Percentiles rank a stretch among this genome's conserved stretches.
These are phyloP conservation scores for Termitomyces sp. DNA, from an alignment of 1,284 basidiomycete genomes.

Conservation along the genomic window DNA sequence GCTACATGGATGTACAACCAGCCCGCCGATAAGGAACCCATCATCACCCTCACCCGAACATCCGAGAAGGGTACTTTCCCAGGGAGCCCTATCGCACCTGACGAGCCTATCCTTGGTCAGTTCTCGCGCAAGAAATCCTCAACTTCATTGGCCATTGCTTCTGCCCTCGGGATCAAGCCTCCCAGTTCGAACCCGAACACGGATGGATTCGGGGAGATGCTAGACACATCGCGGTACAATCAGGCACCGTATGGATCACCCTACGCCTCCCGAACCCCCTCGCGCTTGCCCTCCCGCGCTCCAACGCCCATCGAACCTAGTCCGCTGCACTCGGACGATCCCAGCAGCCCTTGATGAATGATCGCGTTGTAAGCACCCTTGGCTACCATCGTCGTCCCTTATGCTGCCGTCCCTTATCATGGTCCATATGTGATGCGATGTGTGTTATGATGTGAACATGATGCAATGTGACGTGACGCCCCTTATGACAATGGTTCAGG, in stretches of 20 bases:
- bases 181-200: slow-evolving; percentile 16
- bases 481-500: slow-evolving; percentile 11
- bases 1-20: slow-evolving; percentile 89
- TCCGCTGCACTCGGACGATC: slow-evolving; percentile 13
- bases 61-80: slow-evolving; percentile 36
- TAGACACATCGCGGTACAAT: slow-evolving; percentile 52
- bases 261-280: slow-evolving; percentile 55
- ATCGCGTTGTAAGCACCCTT: neutral
- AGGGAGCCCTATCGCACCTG: slow-evolving; percentile 46
- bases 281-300: slow-evolving; percentile 39
- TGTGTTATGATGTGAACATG: slow-evolving; percentile 8
- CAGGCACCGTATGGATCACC: slow-evolving; percentile 65
- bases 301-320: slow-evolving; percentile 20
- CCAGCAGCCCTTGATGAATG: slow-evolving; percentile 9
- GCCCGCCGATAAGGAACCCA: slow-evolving; percentile 47
- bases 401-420: neutral
- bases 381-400: neutral
- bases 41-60: slow-evolving; percentile 30
- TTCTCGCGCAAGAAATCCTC: slow-evolving; percentile 41
- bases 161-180: slow-evolving; percentile 18
- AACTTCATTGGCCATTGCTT: slow-evolving; percentile 41
- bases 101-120: slow-evolving; percentile 56
- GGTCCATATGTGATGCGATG: neutral
- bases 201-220: slow-evolving; percentile 40
- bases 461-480: slow-evolving; percentile 10